Evolutionary conservation across 1,284 basidiomycete species (phyloP).

Genomic region (Ustilago shanxiensis): DNA sequence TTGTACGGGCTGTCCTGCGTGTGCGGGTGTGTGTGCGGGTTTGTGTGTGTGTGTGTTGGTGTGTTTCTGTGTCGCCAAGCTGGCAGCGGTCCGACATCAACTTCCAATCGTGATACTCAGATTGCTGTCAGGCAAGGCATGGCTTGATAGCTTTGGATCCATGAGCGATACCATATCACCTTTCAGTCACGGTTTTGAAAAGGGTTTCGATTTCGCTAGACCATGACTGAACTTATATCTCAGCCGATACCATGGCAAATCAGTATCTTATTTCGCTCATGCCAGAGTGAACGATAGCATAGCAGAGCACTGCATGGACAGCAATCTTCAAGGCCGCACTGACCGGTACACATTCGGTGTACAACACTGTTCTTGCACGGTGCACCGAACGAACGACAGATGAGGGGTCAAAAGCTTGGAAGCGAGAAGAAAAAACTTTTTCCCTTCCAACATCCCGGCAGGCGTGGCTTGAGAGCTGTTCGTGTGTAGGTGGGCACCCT

Average conservation of each 20-base stretch:
- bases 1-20: not conserved
- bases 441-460: not conserved
- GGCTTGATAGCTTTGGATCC: not conserved
- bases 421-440: constrained; percentile 9
- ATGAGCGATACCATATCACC: too few relatives aligned
- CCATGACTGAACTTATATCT: too few relatives aligned
- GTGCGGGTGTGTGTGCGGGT: too few relatives aligned
- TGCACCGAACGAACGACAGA: constrained; percentile 8
- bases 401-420: not conserved
- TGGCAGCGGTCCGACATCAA: constrained; percentile 4
- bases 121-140: constrained; percentile 6
- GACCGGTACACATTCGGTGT: not conserved
- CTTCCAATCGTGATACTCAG: not conserved
- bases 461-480: not conserved
- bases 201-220: not conserved
- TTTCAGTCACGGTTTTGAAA: not conserved
- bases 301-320: too few relatives aligned
- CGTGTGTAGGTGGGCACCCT: not conserved
- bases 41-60: not conserved
- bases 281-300: not conserved
- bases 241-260: too few relatives aligned
- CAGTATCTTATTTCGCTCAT: too few relatives aligned
- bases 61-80: constrained; percentile 15
- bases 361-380: constrained; percentile 8
- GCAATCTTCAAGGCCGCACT: constrained; percentile 8